Base-by-base conservation (phyloP, 164 flowering plant genomes). In the Macadamia tetraphylla region DNA sequence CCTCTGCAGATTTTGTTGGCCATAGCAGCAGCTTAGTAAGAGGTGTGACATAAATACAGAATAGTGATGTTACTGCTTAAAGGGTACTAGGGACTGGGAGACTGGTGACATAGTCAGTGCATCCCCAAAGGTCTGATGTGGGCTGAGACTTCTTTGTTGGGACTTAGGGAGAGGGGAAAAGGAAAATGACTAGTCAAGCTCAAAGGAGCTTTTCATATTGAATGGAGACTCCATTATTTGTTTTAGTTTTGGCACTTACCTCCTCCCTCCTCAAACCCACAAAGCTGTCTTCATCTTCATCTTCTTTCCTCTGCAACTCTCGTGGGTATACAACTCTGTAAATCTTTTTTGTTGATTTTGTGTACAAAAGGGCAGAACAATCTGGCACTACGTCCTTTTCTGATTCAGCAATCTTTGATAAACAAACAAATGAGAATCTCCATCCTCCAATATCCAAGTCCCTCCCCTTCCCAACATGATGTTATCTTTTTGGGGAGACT, bases 311-410 rank as follows among this genome's bases (percentile, higher is more conserved):
- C 40, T 2, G 70, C 70, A 73, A 75, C 79, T 73, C 72, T 70
- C 76, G 74, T 76, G 78, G 77, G 68, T 70, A 35, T 35, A 2
- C 40, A 35, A 35, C 77, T 78, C 80, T 78, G 82, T 82, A 79
- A 78, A 83, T 65, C 83, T 79, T 78, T 77, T 79, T 78, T 77
- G 81, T 82, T 88, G 81, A 84, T 82, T 79, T 35, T 35, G 40
- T 35, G 77, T 70, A 79, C 81, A 77, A 48, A 23, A 82, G 81
- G 79, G 67, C 64, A 74, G 52, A 76, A 82, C 83, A 71, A 71
- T 81, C 80, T 82, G 78, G 77, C 80, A 69, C 62, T 74, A 46
- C 49, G 73, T 76, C 75, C 79, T 75, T 73, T 78, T 71, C 75
- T 70, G 72, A 61, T 69, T 67, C 79, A 75, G 57, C 75, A 30